These are phyloP conservation scores for Ustilago shanxiensis DNA, from an alignment of 1,284 basidiomycete genomes.

Conservation along the genomic window DNA sequence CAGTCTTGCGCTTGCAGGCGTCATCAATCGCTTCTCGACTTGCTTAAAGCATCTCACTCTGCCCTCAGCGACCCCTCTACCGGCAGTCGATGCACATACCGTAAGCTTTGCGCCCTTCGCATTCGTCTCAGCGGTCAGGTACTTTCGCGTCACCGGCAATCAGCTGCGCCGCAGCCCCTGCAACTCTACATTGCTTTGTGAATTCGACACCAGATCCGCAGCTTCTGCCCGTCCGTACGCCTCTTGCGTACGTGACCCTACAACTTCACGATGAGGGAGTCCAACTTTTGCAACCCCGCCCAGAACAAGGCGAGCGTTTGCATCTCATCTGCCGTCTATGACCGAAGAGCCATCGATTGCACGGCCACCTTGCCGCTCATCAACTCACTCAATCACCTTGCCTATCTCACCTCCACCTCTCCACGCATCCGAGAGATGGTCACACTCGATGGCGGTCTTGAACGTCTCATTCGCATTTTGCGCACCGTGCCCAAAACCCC, in stretches of 20 bases:
- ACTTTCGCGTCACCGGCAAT: conserved; percentile 3
- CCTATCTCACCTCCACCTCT: conserved; percentile 96
- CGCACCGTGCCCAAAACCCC: conserved; percentile 52
- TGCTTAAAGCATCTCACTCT: neutral
- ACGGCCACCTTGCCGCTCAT: conserved; percentile 89
- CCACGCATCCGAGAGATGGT: conserved; percentile 98
- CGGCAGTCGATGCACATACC: conserved; percentile 9
- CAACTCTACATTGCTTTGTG: conserved; percentile 4
- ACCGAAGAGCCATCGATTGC: conserved; percentile 93
- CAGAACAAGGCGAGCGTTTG: conserved; percentile 96
- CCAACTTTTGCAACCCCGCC: conserved; percentile 93
- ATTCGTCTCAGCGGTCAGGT: neutral
- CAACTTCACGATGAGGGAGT: conserved; percentile 83
- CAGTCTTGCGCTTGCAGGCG: no score
- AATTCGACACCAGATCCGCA: neutral
- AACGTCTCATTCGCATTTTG: conserved; percentile 88
- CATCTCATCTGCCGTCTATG: conserved; percentile 94
- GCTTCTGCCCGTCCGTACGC: conserved; percentile 19
- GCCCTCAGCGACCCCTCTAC: neutral
- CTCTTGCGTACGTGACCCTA: conserved; percentile 33
- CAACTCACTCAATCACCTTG: conserved; percentile 96
- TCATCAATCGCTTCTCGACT: neutral
- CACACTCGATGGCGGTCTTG: conserved; percentile 95
- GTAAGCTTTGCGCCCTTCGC: conserved; percentile 12
- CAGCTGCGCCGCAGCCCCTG: neutral